Evolutionary conservation across 108 stramenopile species (phyloP).

Genomic region (Hondaea fermentalgiana): DNA sequence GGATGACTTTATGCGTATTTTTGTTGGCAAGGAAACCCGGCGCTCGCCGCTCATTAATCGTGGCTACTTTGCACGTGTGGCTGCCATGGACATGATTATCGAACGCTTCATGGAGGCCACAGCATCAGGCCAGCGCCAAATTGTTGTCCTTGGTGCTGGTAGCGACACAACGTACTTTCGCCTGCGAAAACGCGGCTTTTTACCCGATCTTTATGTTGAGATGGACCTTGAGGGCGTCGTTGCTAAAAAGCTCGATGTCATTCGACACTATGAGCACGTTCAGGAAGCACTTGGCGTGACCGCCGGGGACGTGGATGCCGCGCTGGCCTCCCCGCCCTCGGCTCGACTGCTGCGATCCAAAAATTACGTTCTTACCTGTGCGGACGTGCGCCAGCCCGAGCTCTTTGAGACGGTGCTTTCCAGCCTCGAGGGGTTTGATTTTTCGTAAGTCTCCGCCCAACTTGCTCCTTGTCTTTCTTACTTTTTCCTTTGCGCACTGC

Average conservation of each 20-base stretch:
- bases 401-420: neutral
- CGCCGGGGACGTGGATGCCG: neutral
- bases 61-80: conserved; percentile 1
- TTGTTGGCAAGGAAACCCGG: neutral
- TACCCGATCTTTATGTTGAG: neutral
- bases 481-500: too few relatives aligned
- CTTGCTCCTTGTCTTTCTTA: neutral
- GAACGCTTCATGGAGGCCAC: neutral
- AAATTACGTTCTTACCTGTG: neutral
- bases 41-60: conserved; percentile 12
- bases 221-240: conserved; percentile 8
- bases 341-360: neutral
- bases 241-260: neutral
- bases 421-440: neutral
- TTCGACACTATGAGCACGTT: neutral
- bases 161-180: neutral
- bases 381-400: neutral
- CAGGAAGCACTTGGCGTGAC: neutral
- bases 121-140: neutral
- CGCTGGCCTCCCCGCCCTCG: neutral
- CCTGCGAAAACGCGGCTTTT: neutral
- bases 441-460: neutral
- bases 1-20: neutral
- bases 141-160: neutral
- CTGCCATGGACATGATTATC: neutral